Base-by-base conservation (phyloP, 805 yeast species). In the Lachancea kluyveri region DNA sequence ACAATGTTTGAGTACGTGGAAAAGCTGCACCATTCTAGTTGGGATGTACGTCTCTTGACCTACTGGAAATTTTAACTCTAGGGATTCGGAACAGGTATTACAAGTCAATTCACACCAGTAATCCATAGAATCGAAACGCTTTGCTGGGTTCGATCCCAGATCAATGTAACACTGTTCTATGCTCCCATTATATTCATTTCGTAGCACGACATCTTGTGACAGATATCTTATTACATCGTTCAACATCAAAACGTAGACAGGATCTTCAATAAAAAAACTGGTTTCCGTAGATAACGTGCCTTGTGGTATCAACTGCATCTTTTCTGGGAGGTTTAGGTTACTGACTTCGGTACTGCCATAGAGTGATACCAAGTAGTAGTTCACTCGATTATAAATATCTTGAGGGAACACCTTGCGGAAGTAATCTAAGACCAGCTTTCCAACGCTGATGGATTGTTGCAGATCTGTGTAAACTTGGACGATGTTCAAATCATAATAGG, bases 401-500 rank as follows among this genome's bases (percentile, higher is more conserved):
- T 28, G 30, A 2, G 51, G 34, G 17, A 48, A 31, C 6, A 27
- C 36, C 24, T 28, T 13, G 27, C 43, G 32, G 18, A 44, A 48
- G 25, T 44, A 52, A 3, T 31, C 24, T 40, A 52, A 38, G 32
- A 48, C 43, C 10, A 33, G 33, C 11, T 42, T 36, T 19, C 45
- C 38, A 8, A 46, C 32, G 21, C 36, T 17, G n/a, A 51, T 23
- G 8, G 48, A 35, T 17, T 46, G 50, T 8, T 40, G 43, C 11
- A 52, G 37, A 40, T 55, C 50, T 4, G 58, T 52, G 32, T 44
- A 52, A 7, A 54, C 31, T 16, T 43, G 42, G 11, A 51, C 40
- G 16, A 55, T 41, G 32, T 55, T 68, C 28, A 90, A 61, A 49
- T 83, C 87, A 24, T 70, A 65, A 47, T 78, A 77, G 1, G 88